Percentiles rank a stretch among this genome's conserved stretches.
phyloP scores from a whole-genome alignment of 164 flowering plant species.

The Liriodendron chinense region DNA sequence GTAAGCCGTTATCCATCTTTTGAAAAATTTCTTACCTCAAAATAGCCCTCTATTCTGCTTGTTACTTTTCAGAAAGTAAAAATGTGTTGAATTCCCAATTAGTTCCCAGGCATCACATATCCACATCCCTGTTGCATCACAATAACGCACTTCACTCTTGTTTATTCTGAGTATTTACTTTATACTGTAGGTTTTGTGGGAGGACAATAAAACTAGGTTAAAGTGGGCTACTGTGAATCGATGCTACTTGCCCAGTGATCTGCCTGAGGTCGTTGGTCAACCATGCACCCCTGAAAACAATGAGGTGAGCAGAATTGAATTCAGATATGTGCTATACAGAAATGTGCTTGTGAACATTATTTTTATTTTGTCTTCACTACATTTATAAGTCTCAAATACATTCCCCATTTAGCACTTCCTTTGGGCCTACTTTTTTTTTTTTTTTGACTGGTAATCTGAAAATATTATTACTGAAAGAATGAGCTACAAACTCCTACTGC shows the following conservation, averaged over 20 bases:
- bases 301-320: conserved; percentile 43
- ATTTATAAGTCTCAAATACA: too few relatives aligned
- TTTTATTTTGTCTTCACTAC: too few relatives aligned
- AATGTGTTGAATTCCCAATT: not conserved
- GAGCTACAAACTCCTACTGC: too few relatives aligned
- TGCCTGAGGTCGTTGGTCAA: conserved; percentile 66
- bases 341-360: too few relatives aligned
- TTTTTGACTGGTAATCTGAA: too few relatives aligned
- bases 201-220: conserved; percentile 52
- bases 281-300: conserved; percentile 57
- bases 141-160: not conserved
- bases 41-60: not conserved
- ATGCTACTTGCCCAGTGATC: conserved; percentile 68
- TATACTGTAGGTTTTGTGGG: conserved; percentile 73
- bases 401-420: too few relatives aligned
- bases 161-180: conserved; percentile 4
- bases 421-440: too few relatives aligned
- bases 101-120: not conserved
- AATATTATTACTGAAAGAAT: too few relatives aligned
- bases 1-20: conserved; percentile 27
- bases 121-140: not conserved
- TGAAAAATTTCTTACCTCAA: not conserved
- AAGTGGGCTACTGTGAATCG: conserved; percentile 56
- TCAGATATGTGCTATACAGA: not conserved
- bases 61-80: not conserved